These are phyloP conservation scores for Coemansia sp. DNA, from an alignment of 192 early-diverging fungal genomes.

Conservation along the genomic window DNA sequence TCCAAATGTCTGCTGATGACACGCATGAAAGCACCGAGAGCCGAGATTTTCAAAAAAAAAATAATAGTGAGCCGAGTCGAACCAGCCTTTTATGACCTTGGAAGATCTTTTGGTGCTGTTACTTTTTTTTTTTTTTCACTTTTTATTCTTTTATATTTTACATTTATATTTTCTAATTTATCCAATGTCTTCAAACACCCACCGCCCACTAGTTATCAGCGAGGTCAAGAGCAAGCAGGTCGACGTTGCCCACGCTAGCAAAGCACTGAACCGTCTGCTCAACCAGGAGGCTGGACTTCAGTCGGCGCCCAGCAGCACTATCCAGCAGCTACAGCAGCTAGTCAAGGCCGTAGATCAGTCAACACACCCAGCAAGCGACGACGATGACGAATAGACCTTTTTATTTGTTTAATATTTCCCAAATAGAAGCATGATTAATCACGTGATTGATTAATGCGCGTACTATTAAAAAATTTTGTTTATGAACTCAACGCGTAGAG, in stretches of 20 bases:
- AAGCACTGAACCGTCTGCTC: slow-evolving; percentile 26
- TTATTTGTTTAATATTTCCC: neutral
- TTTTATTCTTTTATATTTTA: neutral
- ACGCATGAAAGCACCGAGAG: neutral
- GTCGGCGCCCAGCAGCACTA: slow-evolving; percentile 29
- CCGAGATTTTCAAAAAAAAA: neutral
- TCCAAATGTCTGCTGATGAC: slow-evolving; percentile 1
- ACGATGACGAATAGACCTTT: neutral
- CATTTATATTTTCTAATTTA: neutral
- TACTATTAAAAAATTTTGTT: neutral
- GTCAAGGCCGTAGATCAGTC: slow-evolving; percentile 13
- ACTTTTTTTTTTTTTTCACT: neutral
- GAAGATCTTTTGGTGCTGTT: neutral
- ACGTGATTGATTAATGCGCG: neutral
- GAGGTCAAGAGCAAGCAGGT: slow-evolving; percentile 27
- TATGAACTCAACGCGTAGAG: neutral
- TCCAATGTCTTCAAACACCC: slow-evolving; percentile 12
- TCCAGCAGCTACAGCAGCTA: slow-evolving; percentile 43
- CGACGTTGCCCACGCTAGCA: neutral
- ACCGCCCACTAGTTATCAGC: slow-evolving; percentile 38
- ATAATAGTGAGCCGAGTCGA: neutral
- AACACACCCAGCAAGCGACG: neutral
- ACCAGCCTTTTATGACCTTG: neutral
- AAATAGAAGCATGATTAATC: neutral
- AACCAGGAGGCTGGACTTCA: slow-evolving; percentile 38